These are phyloP conservation scores for Malus fusca DNA, from an alignment of 306 rosid species.

Conservation along the genomic window DNA sequence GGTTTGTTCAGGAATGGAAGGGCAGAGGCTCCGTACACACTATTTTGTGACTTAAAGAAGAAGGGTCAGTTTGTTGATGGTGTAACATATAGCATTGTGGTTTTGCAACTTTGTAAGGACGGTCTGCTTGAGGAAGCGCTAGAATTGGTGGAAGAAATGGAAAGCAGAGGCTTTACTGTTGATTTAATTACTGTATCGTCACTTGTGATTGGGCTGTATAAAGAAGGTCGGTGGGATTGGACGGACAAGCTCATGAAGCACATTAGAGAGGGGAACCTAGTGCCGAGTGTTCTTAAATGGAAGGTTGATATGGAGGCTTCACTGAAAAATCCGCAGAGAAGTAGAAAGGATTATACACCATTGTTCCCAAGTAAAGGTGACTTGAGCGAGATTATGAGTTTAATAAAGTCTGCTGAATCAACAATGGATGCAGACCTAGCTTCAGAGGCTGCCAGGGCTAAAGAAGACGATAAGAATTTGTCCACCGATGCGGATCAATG, in stretches of 20 bases:
- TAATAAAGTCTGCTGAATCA: conserved; percentile 20
- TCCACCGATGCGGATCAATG: conserved; percentile 38
- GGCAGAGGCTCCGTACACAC: conserved; percentile 63
- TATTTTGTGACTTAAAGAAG: conserved; percentile 79
- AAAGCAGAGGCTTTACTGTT: conserved; percentile 12
- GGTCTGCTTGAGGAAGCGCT: conserved; percentile 66
- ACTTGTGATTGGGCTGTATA: conserved; percentile 58
- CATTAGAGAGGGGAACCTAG: conserved; percentile 60
- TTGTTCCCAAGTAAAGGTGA: conserved; percentile 60
- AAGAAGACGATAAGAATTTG: conserved; percentile 15
- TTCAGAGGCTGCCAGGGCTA: conserved; percentile 14
- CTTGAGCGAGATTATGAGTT: conserved; percentile 41
- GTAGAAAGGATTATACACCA: conserved; percentile 50
- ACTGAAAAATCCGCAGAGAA: conserved; percentile 46
- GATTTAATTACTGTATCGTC: conserved; percentile 73
- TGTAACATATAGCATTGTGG: conserved; percentile 71
- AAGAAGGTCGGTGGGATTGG: conserved; percentile 68
- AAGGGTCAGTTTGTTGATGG: conserved; percentile 79
- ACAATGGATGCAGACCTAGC: conserved; percentile 4
- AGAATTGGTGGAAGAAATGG: conserved; percentile 80
- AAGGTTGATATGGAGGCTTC: conserved; percentile 68
- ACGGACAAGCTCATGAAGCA: conserved; percentile 77
- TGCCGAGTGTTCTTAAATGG: conserved; percentile 50
- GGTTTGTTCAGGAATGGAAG: conserved; percentile 78
- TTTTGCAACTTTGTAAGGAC: conserved; percentile 68